These are phyloP conservation scores for Geotrichum carabidarum DNA, from an alignment of 1,139 yeast genomes.

Conservation along the genomic window DNA sequence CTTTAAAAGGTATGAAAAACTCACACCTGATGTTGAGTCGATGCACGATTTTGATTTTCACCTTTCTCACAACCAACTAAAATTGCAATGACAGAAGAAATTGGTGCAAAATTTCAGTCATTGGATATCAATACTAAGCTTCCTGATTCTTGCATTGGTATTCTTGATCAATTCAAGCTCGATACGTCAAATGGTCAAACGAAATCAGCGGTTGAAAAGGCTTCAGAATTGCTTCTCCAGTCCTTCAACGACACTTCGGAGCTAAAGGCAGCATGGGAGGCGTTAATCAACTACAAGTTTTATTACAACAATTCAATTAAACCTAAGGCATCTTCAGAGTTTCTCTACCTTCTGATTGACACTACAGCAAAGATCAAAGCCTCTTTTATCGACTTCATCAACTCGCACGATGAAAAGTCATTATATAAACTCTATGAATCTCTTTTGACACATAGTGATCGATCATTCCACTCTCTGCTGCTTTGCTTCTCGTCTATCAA, in stretches of 20 bases:
- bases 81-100: neutral
- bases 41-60: neutral
- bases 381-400: conserved; percentile 4
- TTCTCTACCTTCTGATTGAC: conserved; percentile 8
- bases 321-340: neutral
- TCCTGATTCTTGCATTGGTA: neutral
- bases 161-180: neutral
- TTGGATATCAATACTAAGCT: neutral
- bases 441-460: conserved; percentile 8
- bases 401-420: neutral
- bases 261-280: conserved; percentile 3
- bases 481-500: conserved; percentile 9
- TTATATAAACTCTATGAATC: neutral
- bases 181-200: neutral
- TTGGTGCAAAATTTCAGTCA: neutral
- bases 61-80: neutral
- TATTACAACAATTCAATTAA: neutral
- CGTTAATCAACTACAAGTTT: neutral
- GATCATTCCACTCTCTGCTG: conserved; percentile 1
- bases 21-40: too few species aligned
- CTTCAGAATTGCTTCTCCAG: neutral
- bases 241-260: neutral
- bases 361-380: neutral
- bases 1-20: too few species aligned
- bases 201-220: neutral